Percentiles rank a stretch among this genome's conserved stretches.
Conservation (phyloP, 1,139 yeast genomes). For the Candida tunisiensis region DNA sequence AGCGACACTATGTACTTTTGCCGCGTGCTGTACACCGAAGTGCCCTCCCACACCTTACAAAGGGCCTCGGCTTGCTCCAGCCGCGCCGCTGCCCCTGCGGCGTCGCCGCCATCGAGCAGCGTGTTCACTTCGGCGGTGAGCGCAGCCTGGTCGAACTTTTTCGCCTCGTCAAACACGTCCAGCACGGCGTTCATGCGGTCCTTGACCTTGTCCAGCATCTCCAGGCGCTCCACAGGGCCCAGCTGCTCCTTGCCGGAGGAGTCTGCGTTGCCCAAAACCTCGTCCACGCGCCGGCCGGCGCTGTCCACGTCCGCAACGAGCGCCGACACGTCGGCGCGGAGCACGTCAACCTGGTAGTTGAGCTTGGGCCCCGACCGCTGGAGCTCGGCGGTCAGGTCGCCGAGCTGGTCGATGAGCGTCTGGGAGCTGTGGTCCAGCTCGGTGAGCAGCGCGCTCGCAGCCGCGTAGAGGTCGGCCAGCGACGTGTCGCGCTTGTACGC, state of each 20-base stretch:
- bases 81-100: slow-evolving; percentile 8
- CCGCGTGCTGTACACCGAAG: slow-evolving; percentile 8
- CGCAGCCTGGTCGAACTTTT: slow-evolving; percentile 10
- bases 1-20: slow-evolving; percentile 10
- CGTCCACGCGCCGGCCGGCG: slow-evolving; percentile 4
- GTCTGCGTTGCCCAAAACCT: slow-evolving; percentile 1
- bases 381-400: slow-evolving; percentile 12
- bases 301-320: slow-evolving; percentile 11
- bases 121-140: slow-evolving; percentile 7
- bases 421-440: slow-evolving; percentile 17
- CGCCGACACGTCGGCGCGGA: slow-evolving; percentile 15
- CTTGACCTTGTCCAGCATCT: slow-evolving; percentile 12
- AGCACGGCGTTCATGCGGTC: slow-evolving; percentile 13
- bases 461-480: slow-evolving; percentile 14
- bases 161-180: slow-evolving; percentile 13
- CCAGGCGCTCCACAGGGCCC: slow-evolving; percentile 8
- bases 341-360: slow-evolving; percentile 18
- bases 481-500: slow-evolving; percentile 7
- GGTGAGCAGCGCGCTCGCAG: slow-evolving; percentile 17
- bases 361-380: slow-evolving; percentile 15
- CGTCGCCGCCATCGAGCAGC: slow-evolving; percentile 8
- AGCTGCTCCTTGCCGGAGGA: slow-evolving; percentile 1
- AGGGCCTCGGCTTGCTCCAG: slow-evolving; percentile 9
- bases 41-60: slow-evolving; percentile 16
- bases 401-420: slow-evolving; percentile 16